Evolutionary conservation across 441 rosid species (phyloP).

Genomic region (Brassica hybrid): DNA sequence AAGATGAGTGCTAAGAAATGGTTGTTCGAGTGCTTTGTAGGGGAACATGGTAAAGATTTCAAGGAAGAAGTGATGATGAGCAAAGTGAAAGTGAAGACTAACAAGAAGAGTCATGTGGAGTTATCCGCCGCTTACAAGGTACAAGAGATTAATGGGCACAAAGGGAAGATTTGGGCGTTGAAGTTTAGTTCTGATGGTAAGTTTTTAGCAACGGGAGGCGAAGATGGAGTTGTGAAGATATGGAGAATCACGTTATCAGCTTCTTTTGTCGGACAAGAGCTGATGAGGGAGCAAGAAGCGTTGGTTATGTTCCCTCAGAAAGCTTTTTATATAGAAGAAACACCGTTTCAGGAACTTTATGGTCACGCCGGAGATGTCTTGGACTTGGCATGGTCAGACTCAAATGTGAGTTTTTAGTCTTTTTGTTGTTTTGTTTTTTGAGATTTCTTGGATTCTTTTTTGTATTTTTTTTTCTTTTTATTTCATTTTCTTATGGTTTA

Average conservation of each 20-base stretch:
- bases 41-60: slow-evolving; percentile 21
- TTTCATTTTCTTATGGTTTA: slow-evolving; percentile 53
- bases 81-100: slow-evolving; percentile 60
- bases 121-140: slow-evolving; percentile 59
- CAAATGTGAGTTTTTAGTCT: slow-evolving; percentile 62
- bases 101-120: slow-evolving; percentile 71
- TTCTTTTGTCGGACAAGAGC: slow-evolving; percentile 38
- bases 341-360: slow-evolving; percentile 67
- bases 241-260: slow-evolving; percentile 60
- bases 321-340: slow-evolving; percentile 69
- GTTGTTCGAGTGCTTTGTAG: slow-evolving; percentile 53
- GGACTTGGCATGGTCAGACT: slow-evolving; percentile 84
- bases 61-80: slow-evolving; percentile 32
- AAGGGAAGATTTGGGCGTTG: slow-evolving; percentile 69
- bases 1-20: slow-evolving; percentile 51
- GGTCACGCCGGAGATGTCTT: slow-evolving; percentile 76
- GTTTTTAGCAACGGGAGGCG: slow-evolving; percentile 84
- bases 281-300: slow-evolving; percentile 34
- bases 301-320: slow-evolving; percentile 63
- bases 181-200: slow-evolving; percentile 88
- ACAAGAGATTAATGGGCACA: slow-evolving; percentile 81
- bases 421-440: slow-evolving; percentile 16
- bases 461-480: too few relatives aligned
- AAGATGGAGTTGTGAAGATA: slow-evolving; percentile 74
- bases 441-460: slow-evolving; percentile 57